Evolutionary conservation across 169 alveolate species (phyloP).

Genomic region (Eimeria acervulina): DNA sequence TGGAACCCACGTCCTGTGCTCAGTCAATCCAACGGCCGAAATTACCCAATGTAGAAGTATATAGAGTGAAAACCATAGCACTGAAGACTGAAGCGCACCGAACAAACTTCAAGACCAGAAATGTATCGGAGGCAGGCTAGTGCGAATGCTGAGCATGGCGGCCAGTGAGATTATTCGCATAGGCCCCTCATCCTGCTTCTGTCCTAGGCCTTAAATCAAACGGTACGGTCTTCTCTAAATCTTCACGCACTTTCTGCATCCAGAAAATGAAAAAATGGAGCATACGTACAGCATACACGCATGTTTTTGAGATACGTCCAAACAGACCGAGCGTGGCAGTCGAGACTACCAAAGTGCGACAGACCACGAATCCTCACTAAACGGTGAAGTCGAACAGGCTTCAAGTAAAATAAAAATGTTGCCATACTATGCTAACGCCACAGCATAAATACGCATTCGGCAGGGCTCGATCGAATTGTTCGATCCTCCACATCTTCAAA

Average conservation of each 20-base stretch:
- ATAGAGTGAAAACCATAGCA: background rate
- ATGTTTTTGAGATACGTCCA: background rate
- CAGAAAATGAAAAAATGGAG: background rate
- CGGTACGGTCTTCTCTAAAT: background rate
- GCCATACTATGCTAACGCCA: background rate
- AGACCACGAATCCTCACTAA: background rate
- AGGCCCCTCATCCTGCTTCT: background rate
- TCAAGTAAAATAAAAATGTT: background rate
- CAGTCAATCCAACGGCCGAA: background rate
- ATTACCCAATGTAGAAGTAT: background rate
- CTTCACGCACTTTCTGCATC: background rate
- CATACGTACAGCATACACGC: background rate
- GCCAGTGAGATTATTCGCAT: background rate
- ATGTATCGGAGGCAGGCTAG: background rate
- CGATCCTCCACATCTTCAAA: background rate
- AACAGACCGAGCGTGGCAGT: background rate
- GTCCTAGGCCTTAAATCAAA: background rate
- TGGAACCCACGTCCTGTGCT: background rate
- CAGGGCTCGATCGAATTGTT: background rate
- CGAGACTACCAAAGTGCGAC: background rate
- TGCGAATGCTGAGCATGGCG: background rate
- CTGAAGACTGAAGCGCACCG: background rate
- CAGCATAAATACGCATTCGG: background rate
- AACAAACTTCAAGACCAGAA: background rate
- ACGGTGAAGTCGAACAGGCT: background rate